phyloP scores from a whole-genome alignment of 78 protist genomes.

The Dictyostelium firmibasis region DNA sequence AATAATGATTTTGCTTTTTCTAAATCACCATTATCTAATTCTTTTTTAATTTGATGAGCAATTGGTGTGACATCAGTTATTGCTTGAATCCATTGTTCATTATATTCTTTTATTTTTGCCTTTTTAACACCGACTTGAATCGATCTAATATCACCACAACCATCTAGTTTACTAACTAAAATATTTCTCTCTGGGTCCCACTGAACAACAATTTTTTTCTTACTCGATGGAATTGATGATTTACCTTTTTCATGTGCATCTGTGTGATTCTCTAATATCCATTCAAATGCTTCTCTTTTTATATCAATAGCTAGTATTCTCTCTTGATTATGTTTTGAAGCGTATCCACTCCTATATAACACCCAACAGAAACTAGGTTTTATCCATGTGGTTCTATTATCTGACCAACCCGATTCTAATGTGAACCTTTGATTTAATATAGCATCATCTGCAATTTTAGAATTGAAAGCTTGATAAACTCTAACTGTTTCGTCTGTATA shows the following conservation, averaged over 20 bases:
- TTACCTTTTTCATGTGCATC: neutral
- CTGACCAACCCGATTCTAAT: neutral
- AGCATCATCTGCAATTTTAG: conserved; percentile 22
- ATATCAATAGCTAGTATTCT: conserved; percentile 38
- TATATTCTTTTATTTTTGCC: neutral
- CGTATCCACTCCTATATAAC: conserved; percentile 45
- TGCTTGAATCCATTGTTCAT: conserved; percentile 18
- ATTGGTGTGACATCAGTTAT: conserved; percentile 23
- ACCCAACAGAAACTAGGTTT: conserved; percentile 62
- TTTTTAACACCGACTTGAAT: conserved; percentile 39
- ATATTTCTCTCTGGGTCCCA: conserved; percentile 67
- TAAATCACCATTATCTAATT: neutral
- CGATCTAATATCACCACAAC: conserved; percentile 13
- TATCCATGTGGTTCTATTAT: conserved; percentile 31
- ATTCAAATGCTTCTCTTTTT: conserved; percentile 35
- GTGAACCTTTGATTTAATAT: conserved; percentile 16
- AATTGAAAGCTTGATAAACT: conserved; percentile 46
- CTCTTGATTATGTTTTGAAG: conserved; percentile 8
- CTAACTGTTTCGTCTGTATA: conserved; percentile 4
- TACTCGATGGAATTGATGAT: neutral
- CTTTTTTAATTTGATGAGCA: conserved; percentile 1
- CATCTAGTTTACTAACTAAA: neutral
- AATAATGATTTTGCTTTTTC: conserved; percentile 35
- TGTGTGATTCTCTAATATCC: conserved; percentile 15
- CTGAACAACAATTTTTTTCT: conserved; percentile 23